Evolutionary conservation across 257 asterid genomes (phyloP), one percentile per base, ranked within the genome.

Genomic region (Scutellaria galericulata): DNA sequence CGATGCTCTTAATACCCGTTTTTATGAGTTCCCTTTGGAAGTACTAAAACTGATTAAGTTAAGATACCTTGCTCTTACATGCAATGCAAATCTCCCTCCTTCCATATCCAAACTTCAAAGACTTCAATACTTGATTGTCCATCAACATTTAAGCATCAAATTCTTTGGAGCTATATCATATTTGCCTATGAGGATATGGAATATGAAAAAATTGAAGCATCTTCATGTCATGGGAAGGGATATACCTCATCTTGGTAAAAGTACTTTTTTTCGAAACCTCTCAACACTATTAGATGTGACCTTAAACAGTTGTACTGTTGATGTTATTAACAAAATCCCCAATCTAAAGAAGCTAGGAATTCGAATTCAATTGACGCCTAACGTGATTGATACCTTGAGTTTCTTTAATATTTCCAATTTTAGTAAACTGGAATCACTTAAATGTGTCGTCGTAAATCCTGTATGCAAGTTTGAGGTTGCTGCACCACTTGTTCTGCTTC

Each of bases 171-270:
- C 12, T 37, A 13, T 0, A 24, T 7, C 50, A 3, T 39, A 39
- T 39, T n/a, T 60, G 13, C 66, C 66, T 14, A 3, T 39, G 13
- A 48, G 37, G 27, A 60, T 60, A 1, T 60, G 66, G 48, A 31
- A 60, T 60, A 60, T 60, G 27, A 8, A 14, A 7, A 6, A 5
- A n/a, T 27, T 57, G 44, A 57, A 27, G 44, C 44, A 63, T 63
- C 14, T 63, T 41, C 14, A 42, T 39, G 14, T 63, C 39, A 9
- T 41, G 68, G 68, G 68, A 63, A 9, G 18, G 10, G 53, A 63
- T 9, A 7, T 63, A 20, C 68, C 68, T 1, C 9, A 15, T 63
- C 18, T 7, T 20, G 18, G 53, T 42, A 9, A 42, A 8, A 57
- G 2, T 22, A 40, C 20, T 13, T 61, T 24, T n/a, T 59, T 61